phyloP scores from a whole-genome alignment of 2,329 filamentous ascomycete species.

The Rhinocladiella similis region DNA sequence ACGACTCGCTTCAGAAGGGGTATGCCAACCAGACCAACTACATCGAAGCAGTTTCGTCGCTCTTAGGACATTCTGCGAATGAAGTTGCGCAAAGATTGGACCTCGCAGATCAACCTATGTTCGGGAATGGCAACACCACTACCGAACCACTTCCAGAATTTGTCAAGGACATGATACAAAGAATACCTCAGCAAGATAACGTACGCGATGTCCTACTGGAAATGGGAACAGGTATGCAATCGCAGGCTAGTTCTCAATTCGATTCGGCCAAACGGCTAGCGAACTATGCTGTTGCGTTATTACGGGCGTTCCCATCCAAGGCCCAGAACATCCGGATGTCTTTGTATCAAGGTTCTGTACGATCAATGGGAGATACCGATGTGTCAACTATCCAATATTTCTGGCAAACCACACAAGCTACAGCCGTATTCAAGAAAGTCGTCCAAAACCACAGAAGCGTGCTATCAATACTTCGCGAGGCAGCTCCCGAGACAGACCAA shows the following conservation, averaged over 20 bases:
- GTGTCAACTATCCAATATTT: constrained; percentile 78
- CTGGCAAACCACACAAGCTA: constrained; percentile 68
- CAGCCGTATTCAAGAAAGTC: constrained; percentile 59
- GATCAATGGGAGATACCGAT: constrained; percentile 31
- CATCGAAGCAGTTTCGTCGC: constrained; percentile 55
- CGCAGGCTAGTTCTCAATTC: constrained; percentile 35
- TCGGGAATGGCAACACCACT: constrained; percentile 12
- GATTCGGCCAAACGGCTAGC: constrained; percentile 73
- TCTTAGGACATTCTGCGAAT: constrained; percentile 58
- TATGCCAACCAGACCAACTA: constrained; percentile 48
- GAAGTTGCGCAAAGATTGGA: constrained; percentile 55
- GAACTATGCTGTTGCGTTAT: constrained; percentile 80
- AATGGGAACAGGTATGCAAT: constrained; percentile 21
- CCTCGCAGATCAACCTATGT: constrained; percentile 29
- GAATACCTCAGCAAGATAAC: constrained; percentile 49
- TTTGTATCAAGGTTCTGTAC: constrained; percentile 72
- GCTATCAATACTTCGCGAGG: constrained; percentile 54
- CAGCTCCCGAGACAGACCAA: constrained; percentile 44
- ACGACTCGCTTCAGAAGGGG: constrained; percentile 40
- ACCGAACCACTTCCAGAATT: constrained; percentile 50
- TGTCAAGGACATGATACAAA: constrained; percentile 63
- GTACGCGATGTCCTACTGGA: constrained; percentile 18
- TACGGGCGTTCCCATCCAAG: constrained; percentile 78
- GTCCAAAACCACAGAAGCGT: constrained; percentile 58
- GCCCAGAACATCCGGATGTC: constrained; percentile 94